Evolutionary conservation across 1,284 basidiomycete genomes (phyloP).

Genomic region (Ganoderma lingzhi): DNA sequence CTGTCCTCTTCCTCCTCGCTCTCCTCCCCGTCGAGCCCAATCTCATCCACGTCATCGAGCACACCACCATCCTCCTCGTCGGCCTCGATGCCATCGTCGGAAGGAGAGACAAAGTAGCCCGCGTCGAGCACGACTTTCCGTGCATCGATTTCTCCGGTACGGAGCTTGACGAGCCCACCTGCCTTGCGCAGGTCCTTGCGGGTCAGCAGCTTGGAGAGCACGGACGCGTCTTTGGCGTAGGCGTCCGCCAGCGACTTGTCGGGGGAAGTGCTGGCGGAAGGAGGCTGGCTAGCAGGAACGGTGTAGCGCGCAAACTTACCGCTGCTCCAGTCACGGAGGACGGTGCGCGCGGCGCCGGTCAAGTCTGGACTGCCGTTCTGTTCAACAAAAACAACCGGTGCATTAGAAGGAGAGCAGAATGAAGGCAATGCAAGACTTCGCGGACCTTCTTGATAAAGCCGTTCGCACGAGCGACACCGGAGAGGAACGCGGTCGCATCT

Average conservation of each 20-base stretch:
- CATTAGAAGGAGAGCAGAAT: constrained; percentile 8
- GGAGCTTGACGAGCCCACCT: constrained; percentile 66
- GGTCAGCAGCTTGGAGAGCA: constrained; percentile 58
- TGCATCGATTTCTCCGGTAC: constrained; percentile 56
- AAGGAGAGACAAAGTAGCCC: constrained; percentile 51
- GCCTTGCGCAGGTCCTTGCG: constrained; percentile 73
- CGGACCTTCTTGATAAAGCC: constrained; percentile 85
- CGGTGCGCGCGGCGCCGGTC: constrained; percentile 80
- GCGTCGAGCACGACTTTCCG: constrained; percentile 65
- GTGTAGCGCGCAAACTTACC: constrained; percentile 87
- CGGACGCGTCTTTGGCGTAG: constrained; percentile 52
- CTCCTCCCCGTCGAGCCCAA: constrained; percentile 33
- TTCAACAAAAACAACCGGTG: constrained; percentile 8
- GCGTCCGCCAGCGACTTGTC: constrained; percentile 39
- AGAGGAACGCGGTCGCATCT: constrained; percentile 81
- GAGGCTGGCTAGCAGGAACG: constrained; percentile 53
- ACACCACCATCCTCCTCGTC: constrained; percentile 41
- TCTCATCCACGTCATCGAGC: constrained; percentile 46
- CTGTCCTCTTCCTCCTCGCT: constrained; percentile 34
- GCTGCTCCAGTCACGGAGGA: constrained; percentile 91
- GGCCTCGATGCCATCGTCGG: constrained; percentile 41
- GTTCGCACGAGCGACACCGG: constrained; percentile 82
- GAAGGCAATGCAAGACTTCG: background rate
- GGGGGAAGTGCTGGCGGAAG: constrained; percentile 34
- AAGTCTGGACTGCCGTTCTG: constrained; percentile 84